A percentile compares a stretch with the other conserved stretches of the same genome.
Conservation (phyloP, 768 basidiomycete species). For the Sistotremastrum niveocremeum region DNA sequence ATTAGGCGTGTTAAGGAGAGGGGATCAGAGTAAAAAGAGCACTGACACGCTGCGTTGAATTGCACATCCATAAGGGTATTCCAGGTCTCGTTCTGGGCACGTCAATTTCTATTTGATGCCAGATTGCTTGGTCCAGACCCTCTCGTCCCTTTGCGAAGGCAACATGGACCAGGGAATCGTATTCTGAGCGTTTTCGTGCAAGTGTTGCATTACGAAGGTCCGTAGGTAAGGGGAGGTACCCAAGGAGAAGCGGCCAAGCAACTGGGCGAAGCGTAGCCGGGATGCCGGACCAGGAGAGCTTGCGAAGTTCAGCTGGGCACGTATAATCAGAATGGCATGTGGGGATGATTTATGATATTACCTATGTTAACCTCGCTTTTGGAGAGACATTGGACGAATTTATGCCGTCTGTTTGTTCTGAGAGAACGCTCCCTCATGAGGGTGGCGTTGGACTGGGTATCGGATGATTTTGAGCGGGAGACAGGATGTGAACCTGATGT, state of each 20-base stretch:
- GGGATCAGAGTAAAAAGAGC: not conserved
- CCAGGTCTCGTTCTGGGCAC: slow-evolving; percentile 93
- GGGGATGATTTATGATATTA: slow-evolving; percentile 11
- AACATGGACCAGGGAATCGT: slow-evolving; percentile 75
- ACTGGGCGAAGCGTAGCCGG: slow-evolving; percentile 78
- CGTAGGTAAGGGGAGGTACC: slow-evolving; percentile 80
- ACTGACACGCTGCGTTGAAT: slow-evolving; percentile 74
- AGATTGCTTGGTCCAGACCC: slow-evolving; percentile 88
- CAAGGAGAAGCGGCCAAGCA: slow-evolving; percentile 89
- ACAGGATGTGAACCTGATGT: not conserved
- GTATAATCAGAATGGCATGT: not conserved
- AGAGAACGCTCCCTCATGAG: slow-evolving; percentile 65
- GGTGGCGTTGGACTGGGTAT: slow-evolving; percentile 26
- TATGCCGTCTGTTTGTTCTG: slow-evolving; percentile 61
- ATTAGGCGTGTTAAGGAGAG: not conserved
- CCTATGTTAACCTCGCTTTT: slow-evolving; percentile 74
- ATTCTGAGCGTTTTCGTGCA: slow-evolving; percentile 85
- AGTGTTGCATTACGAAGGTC: slow-evolving; percentile 64
- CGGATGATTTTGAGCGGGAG: slow-evolving; percentile 14
- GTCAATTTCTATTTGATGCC: slow-evolving; percentile 99
- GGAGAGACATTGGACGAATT: slow-evolving; percentile 69
- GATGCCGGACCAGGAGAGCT: slow-evolving; percentile 91
- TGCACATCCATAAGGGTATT: slow-evolving; percentile 82
- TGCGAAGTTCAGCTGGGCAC: slow-evolving; percentile 60
- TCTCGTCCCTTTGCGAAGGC: slow-evolving; percentile 80